phyloP scores from a whole-genome alignment of 805 yeast genomes.

The Schwanniomyces occidentalis region DNA sequence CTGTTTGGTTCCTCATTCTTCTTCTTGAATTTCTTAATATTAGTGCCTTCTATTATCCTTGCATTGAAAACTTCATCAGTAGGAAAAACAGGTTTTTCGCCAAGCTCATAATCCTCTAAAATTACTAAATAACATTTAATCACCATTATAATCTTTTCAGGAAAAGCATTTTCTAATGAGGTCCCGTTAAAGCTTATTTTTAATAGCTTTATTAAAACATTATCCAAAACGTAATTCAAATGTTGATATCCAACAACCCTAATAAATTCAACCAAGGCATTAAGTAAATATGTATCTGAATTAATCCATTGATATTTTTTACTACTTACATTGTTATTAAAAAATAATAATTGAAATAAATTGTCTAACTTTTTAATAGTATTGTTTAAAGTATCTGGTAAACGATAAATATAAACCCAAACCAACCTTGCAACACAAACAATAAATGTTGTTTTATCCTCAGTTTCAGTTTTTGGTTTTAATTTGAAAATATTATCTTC shows the following conservation, averaged over 20 bases:
- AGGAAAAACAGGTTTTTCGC: constrained; percentile 73
- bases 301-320: constrained; percentile 78
- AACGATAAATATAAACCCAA: constrained; percentile 88
- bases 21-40: neutral
- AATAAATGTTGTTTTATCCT: constrained; percentile 55
- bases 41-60: constrained; percentile 3
- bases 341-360: constrained; percentile 58
- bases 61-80: constrained; percentile 43
- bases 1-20: constrained; percentile 1
- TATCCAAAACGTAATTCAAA: constrained; percentile 76
- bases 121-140: constrained; percentile 72
- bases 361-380: constrained; percentile 76
- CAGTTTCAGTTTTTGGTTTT: constrained; percentile 58
- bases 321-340: constrained; percentile 35
- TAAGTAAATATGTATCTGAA: constrained; percentile 59
- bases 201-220: constrained; percentile 69
- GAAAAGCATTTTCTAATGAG: constrained; percentile 58
- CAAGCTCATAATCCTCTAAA: constrained; percentile 57
- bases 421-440: constrained; percentile 70
- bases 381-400: constrained; percentile 85
- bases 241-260: constrained; percentile 78
- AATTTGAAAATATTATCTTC: constrained; percentile 62
- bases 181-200: constrained; percentile 59
- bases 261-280: constrained; percentile 70
- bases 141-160: constrained; percentile 71